phyloP scores from a whole-genome alignment of 129 eudicot genomes.

The Pittosporum tobira region DNA sequence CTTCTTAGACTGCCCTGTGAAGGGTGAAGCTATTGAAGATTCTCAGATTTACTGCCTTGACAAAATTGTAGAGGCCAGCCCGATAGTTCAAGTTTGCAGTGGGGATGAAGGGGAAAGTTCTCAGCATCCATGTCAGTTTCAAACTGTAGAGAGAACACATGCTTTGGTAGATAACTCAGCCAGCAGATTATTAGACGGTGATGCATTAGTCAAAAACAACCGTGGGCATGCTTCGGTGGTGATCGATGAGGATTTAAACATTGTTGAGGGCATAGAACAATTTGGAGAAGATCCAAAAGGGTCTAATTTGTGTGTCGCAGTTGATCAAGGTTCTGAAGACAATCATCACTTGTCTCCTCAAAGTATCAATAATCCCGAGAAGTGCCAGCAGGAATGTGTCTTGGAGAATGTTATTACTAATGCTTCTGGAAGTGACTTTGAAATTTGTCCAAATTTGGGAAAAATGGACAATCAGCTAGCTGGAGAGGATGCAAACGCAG shows the following conservation, averaged over 20 bases:
- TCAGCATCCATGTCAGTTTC: constrained; percentile 14
- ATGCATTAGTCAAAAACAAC: constrained; percentile 15
- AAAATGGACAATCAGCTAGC: not conserved
- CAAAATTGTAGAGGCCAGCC: constrained; percentile 7
- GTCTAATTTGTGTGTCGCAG: constrained; percentile 2
- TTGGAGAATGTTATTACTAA: constrained; percentile 11
- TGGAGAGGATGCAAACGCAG: constrained; percentile 22
- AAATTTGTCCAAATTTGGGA: constrained; percentile 7
- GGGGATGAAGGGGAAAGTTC: constrained; percentile 7
- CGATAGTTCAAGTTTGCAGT: constrained; percentile 11
- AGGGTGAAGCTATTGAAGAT: constrained; percentile 12
- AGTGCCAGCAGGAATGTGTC: not conserved
- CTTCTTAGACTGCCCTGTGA: not conserved
- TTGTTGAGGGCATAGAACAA: constrained; percentile 6
- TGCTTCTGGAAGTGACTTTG: constrained; percentile 10
- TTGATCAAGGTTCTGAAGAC: constrained; percentile 11
- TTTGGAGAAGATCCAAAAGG: constrained; percentile 13
- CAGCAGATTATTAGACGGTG: constrained; percentile 17
- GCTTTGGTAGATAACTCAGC: constrained; percentile 3
- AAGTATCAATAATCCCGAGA: constrained; percentile 12
- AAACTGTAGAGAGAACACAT: constrained; percentile 14
- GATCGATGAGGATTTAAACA: constrained; percentile 2
- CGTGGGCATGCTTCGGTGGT: constrained; percentile 10
- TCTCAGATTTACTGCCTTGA: constrained; percentile 9
- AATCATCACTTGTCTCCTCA: too few species aligned